phyloP scores from a whole-genome alignment of 441 rosid genomes.

The Manihot esculenta region DNA sequence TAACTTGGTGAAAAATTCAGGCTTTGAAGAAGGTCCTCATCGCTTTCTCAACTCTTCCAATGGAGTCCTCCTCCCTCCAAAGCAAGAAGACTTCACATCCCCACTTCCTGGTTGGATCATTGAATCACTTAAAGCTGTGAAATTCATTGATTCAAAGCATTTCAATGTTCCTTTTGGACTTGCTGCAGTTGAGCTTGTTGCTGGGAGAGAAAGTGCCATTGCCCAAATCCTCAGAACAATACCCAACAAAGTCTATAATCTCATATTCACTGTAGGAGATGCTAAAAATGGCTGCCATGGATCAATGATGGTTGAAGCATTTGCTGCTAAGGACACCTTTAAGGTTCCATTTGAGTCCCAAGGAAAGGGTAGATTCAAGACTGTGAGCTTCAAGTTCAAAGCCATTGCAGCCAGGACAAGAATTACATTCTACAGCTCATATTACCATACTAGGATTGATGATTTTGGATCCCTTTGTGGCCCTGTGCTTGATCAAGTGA shows the following conservation, averaged over 20 bases:
- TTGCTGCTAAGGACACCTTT: constrained; percentile 61
- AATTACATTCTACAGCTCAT: constrained; percentile 81
- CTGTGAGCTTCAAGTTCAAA: constrained; percentile 59
- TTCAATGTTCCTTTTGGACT: constrained; percentile 74
- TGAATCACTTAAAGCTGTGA: constrained; percentile 88
- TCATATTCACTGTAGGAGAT: constrained; percentile 71
- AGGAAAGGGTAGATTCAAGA: constrained; percentile 69
- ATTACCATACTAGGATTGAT: constrained; percentile 61
- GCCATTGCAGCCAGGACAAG: constrained; percentile 65
- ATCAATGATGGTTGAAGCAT: constrained; percentile 90
- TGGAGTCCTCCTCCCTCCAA: constrained; percentile 90
- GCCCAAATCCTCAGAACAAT: constrained; percentile 76
- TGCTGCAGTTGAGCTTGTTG: constrained; percentile 81
- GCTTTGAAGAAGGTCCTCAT: constrained; percentile 90
- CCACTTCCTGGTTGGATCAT: constrained; percentile 95
- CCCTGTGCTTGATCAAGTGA: constrained; percentile 72
- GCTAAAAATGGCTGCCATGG: constrained; percentile 91
- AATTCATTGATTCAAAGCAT: constrained; percentile 77
- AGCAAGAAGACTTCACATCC: constrained; percentile 72
- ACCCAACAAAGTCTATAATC: constrained; percentile 51
- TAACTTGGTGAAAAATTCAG: constrained; percentile 72
- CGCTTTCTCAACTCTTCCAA: constrained; percentile 67
- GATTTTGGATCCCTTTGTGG: constrained; percentile 88
- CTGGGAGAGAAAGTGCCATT: constrained; percentile 93
- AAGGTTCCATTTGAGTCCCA: constrained; percentile 66